Conservation (phyloP, 2,329 filamentous ascomycete species). For the Didymellaceae sp. region DNA sequence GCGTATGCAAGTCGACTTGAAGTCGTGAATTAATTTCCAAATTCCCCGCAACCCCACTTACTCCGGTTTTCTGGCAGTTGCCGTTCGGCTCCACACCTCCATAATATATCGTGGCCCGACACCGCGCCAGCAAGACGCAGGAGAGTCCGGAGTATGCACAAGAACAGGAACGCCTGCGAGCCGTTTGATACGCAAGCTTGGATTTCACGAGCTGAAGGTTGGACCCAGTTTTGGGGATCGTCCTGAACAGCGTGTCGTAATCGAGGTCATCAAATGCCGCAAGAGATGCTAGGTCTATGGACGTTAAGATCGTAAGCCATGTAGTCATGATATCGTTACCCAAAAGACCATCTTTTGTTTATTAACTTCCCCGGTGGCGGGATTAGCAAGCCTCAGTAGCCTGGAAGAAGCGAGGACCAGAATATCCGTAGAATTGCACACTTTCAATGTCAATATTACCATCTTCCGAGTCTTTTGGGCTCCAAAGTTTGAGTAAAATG, state of each 20-base stretch:
- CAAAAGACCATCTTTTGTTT: no score
- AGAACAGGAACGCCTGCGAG: constrained; percentile 6
- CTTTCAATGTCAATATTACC: constrained; percentile 90
- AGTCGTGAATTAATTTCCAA: neutral
- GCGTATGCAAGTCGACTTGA: neutral
- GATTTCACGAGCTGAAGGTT: no score
- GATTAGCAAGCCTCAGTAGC: constrained; percentile 61
- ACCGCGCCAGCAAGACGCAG: constrained; percentile 4
- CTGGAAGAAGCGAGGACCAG: constrained; percentile 84
- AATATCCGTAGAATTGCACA: constrained; percentile 81
- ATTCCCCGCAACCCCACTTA: constrained; percentile 5
- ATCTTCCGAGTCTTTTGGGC: constrained; percentile 65
- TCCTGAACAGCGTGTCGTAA: no score
- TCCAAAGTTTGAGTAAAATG: constrained; percentile 91
- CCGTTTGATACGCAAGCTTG: neutral
- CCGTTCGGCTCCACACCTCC: neutral
- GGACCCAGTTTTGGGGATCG: no score
- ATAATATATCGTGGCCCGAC: constrained; percentile 15
- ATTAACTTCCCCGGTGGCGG: no score
- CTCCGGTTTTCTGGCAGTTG: neutral
- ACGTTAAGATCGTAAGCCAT: neutral
- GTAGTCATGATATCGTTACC: constrained; percentile 1
- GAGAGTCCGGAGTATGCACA: neutral
- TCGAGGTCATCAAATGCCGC: neutral
- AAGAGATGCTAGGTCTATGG: neutral